These are phyloP conservation scores for Mortierella sp. DNA, from an alignment of 371 early-diverging fungal species.

Conservation along the genomic window DNA sequence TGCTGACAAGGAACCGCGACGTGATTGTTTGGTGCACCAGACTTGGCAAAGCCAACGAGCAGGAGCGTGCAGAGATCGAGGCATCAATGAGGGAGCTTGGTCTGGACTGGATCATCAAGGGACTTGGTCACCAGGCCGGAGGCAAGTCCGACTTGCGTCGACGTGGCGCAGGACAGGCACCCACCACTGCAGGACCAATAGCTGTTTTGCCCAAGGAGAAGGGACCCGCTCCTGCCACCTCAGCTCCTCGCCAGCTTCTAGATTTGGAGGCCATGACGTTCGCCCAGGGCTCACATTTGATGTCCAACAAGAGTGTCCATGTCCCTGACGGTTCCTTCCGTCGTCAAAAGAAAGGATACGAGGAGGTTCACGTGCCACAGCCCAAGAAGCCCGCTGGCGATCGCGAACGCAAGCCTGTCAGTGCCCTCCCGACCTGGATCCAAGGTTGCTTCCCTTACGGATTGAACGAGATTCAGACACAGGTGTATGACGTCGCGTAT, in stretches of 20 bases:
- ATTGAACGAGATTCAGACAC: slow-evolving; percentile 95
- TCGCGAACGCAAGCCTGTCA: slow-evolving; percentile 80
- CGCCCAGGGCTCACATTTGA: slow-evolving; percentile 92
- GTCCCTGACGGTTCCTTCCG: slow-evolving; percentile 96
- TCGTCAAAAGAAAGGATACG: slow-evolving; percentile 93
- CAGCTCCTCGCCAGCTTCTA: slow-evolving; percentile 71
- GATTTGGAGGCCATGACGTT: slow-evolving; percentile 90
- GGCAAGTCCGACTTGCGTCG: slow-evolving; percentile 75
- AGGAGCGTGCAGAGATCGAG: slow-evolving; percentile 44
- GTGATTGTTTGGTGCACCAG: slow-evolving; percentile 92
- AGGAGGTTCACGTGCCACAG: slow-evolving; percentile 97
- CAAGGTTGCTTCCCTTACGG: slow-evolving; percentile 78
- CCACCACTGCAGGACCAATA: slow-evolving; percentile 66
- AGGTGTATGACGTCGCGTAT: slow-evolving; percentile 90
- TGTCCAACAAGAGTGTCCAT: slow-evolving; percentile 95
- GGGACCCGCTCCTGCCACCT: slow-evolving; percentile 49
- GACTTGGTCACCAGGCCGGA: slow-evolving; percentile 59
- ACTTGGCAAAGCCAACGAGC: slow-evolving; percentile 75
- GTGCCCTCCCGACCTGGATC: slow-evolving; percentile 89
- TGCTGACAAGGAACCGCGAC: slow-evolving; percentile 88
- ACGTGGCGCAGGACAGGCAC: slow-evolving; percentile 78
- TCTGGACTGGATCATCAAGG: slow-evolving; percentile 77
- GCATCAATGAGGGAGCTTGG: slow-evolving; percentile 44
- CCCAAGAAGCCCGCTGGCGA: slow-evolving; percentile 78
- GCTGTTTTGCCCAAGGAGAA: slow-evolving; percentile 55